Conservation (phyloP, 805 yeast genomes). For the Hanseniaspora nectarophila region DNA sequence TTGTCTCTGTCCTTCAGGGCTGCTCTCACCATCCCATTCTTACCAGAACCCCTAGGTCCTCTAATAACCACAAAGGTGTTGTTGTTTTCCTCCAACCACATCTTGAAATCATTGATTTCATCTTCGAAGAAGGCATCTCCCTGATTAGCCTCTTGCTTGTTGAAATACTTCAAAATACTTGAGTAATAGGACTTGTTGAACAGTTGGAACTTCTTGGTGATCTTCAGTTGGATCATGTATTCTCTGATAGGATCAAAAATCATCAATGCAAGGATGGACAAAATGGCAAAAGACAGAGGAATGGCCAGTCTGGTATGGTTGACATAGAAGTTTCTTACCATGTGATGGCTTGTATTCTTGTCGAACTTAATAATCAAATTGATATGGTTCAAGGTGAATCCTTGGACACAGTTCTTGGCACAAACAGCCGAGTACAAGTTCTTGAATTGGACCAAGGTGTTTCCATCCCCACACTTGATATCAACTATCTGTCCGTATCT, state of each 20-base stretch:
- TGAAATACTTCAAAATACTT: conserved; percentile 31
- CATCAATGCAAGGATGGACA: conserved; percentile 71
- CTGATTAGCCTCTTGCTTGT: conserved; percentile 22
- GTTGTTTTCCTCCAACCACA: conserved; percentile 81
- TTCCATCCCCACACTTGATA: conserved; percentile 44
- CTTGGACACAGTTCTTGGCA: conserved; percentile 86
- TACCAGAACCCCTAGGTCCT: conserved; percentile 96
- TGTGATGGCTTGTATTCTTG: conserved; percentile 41
- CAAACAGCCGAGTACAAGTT: conserved; percentile 57
- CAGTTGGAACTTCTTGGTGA: conserved; percentile 48
- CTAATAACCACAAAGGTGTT: conserved; percentile 78
- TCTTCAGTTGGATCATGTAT: conserved; percentile 60
- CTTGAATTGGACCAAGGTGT: conserved; percentile 44
- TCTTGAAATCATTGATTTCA: conserved; percentile 52
- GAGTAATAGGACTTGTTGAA: conserved; percentile 30
- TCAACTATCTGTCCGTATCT: conserved; percentile 77
- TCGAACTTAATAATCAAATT: conserved; percentile 65
- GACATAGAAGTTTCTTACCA: conserved; percentile 45
- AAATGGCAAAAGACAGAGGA: conserved; percentile 64
- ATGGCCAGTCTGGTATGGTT: conserved; percentile 74
- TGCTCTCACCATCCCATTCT: conserved; percentile 62
- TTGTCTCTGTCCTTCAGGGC: conserved; percentile 50
- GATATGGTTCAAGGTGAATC: conserved; percentile 51
- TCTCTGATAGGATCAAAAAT: conserved; percentile 90
- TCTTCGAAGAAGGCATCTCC: conserved; percentile 52